Percentiles rank a stretch among this genome's conserved stretches.
Conservation (phyloP, 78 protist genomes). For the Dictyostelium capitatum region DNA sequence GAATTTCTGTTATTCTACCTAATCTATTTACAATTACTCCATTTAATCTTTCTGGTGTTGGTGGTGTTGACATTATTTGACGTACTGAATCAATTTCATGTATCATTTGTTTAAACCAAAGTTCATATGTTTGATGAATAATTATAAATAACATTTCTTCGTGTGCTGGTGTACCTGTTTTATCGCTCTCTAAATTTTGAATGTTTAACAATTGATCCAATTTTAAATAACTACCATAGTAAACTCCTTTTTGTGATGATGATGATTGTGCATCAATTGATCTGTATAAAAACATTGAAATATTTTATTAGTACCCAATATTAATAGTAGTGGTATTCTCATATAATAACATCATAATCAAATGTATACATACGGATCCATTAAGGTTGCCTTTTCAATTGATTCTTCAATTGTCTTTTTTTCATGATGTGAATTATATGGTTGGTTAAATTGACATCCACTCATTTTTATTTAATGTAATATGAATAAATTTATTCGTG, state of each 20-base stretch:
- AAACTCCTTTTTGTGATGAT: conserved; percentile 59
- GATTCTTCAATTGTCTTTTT: conserved; percentile 26
- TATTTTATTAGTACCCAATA: too few species aligned
- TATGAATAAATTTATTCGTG: too few species aligned
- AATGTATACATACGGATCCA: conserved; percentile 24
- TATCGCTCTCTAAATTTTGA: conserved; percentile 59
- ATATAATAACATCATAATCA: neutral
- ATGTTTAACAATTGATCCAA: conserved; percentile 51
- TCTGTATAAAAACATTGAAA: neutral
- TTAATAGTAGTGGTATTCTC: neutral
- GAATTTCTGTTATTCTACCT: conserved; percentile 76
- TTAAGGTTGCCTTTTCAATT: conserved; percentile 34
- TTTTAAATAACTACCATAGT: conserved; percentile 85
- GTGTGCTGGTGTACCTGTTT: conserved; percentile 82
- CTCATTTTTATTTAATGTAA: neutral
- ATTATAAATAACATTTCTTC: conserved; percentile 90
- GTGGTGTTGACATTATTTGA: conserved; percentile 57
- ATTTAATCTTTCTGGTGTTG: conserved; percentile 69
- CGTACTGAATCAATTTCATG: conserved; percentile 83
- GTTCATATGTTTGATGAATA: conserved; percentile 91
- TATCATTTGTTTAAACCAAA: conserved; percentile 92
- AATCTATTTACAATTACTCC: conserved; percentile 73
- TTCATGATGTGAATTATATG: neutral
- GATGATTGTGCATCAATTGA: conserved; percentile 47
- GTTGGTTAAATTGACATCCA: conserved; percentile 19